These are phyloP conservation scores for Linum tenue DNA, from an alignment of 345 rosid species.

Conservation along the genomic window DNA sequence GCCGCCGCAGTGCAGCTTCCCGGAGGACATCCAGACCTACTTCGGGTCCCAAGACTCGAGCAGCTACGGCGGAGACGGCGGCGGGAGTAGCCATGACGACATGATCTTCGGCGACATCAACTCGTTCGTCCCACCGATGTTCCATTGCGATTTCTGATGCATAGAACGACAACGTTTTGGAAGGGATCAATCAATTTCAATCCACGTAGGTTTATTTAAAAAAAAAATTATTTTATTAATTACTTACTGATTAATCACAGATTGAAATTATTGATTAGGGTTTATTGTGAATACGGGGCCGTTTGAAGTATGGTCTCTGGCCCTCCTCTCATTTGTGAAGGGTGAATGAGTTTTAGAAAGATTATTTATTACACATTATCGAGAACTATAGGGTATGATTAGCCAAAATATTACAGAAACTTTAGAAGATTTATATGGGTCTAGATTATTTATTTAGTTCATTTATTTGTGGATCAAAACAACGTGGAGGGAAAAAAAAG, in stretches of 20 bases:
- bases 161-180: constrained; percentile 5
- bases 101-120: constrained; percentile 47
- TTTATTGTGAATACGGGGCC: constrained; percentile 3
- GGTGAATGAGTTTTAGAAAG: neutral
- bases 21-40: constrained; percentile 66
- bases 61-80: constrained; percentile 29
- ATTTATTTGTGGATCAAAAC: too few relatives aligned
- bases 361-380: neutral
- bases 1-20: constrained; percentile 47
- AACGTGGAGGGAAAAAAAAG: too few relatives aligned
- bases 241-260: too few relatives aligned
- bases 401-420: neutral
- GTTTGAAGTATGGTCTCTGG: constrained; percentile 3
- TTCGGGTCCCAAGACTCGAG: constrained; percentile 54
- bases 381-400: too few relatives aligned
- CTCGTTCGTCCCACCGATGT: constrained; percentile 36
- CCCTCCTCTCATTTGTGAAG: constrained; percentile 5
- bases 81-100: constrained; percentile 16
- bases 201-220: neutral
- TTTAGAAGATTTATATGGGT: too few relatives aligned
- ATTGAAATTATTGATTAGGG: neutral
- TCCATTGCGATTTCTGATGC: constrained; percentile 42
- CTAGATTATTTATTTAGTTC: too few relatives aligned
- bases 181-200: too few relatives aligned
- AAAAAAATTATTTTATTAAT: too few relatives aligned